Conservation (phyloP, 441 rosid species). For the Erysimum cheiri region DNA sequence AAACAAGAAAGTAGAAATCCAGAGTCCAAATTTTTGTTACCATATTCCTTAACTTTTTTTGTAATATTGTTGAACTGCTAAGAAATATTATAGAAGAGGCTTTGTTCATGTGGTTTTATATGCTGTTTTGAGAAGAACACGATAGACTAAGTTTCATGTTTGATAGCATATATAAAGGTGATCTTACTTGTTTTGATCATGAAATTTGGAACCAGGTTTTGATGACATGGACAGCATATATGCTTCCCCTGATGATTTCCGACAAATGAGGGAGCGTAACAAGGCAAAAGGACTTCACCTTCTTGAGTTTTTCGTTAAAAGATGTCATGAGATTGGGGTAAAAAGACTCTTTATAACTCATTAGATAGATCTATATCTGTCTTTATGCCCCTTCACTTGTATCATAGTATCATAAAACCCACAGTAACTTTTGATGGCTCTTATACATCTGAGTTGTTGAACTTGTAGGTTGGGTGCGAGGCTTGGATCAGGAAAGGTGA, state of each 20-base stretch:
- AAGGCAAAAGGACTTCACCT: conserved; percentile 77
- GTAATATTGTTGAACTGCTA: neutral
- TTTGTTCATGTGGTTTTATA: neutral
- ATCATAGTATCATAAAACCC: neutral
- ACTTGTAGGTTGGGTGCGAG: conserved; percentile 73
- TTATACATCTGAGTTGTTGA: conserved; percentile 22
- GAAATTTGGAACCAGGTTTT: conserved; percentile 57
- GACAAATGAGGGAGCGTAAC: conserved; percentile 59
- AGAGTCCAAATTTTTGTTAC: no score
- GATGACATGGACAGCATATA: conserved; percentile 82
- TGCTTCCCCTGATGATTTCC: conserved; percentile 90
- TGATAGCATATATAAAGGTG: neutral
- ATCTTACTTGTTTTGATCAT: conserved; percentile 9
- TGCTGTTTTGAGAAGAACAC: neutral
- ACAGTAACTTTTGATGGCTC: neutral
- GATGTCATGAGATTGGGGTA: conserved; percentile 89
- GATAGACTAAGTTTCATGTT: neutral
- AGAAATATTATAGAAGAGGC: neutral
- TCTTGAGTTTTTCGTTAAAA: conserved; percentile 79
- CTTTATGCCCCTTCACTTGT: neutral
- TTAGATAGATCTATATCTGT: neutral
- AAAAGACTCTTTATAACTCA: conserved; percentile 28
- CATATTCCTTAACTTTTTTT: no score
- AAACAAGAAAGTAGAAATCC: no score
- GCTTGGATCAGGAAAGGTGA: conserved; percentile 92